Evolutionary conservation across 106 monocot genomes (phyloP).

Genomic region (Allium cepa): DNA sequence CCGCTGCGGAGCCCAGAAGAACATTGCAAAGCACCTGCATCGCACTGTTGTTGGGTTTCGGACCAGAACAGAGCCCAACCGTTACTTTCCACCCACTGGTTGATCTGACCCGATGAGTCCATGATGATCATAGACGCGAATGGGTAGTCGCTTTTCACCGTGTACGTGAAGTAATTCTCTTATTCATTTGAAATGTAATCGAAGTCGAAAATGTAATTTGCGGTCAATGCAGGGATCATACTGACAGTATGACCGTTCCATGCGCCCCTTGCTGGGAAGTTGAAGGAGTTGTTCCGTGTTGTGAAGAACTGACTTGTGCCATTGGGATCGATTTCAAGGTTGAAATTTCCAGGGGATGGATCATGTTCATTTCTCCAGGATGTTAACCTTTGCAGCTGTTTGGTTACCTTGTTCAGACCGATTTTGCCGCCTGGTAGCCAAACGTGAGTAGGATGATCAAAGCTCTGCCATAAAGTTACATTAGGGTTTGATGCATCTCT

Average conservation of each 20-base stretch:
- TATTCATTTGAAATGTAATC: constrained; percentile 6
- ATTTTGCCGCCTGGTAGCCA: constrained; percentile 36
- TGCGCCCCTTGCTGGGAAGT: constrained; percentile 21
- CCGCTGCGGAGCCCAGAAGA: constrained; percentile 35
- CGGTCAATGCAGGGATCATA: constrained; percentile 17
- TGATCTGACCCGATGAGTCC: constrained; percentile 33
- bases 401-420: constrained; percentile 17
- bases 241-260: constrained; percentile 28
- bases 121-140: constrained; percentile 11
- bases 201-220: background rate
- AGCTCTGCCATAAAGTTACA: constrained; percentile 29
- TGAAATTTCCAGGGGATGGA: constrained; percentile 40
- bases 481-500: constrained; percentile 9
- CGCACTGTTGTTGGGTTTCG: constrained; percentile 22
- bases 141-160: background rate
- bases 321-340: no score
- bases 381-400: constrained; percentile 5
- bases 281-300: no score
- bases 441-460: constrained; percentile 33
- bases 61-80: constrained; percentile 18
- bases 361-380: constrained; percentile 30
- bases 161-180: constrained; percentile 40
- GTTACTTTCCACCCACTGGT: constrained; percentile 20
- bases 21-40: constrained; percentile 31
- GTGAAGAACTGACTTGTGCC: no score